Percentiles rank a stretch among this genome's conserved stretches.
Evolutionary conservation across 139 green algal genomes (phyloP).

Genomic region (Protoeuglena noctilucae): DNA sequence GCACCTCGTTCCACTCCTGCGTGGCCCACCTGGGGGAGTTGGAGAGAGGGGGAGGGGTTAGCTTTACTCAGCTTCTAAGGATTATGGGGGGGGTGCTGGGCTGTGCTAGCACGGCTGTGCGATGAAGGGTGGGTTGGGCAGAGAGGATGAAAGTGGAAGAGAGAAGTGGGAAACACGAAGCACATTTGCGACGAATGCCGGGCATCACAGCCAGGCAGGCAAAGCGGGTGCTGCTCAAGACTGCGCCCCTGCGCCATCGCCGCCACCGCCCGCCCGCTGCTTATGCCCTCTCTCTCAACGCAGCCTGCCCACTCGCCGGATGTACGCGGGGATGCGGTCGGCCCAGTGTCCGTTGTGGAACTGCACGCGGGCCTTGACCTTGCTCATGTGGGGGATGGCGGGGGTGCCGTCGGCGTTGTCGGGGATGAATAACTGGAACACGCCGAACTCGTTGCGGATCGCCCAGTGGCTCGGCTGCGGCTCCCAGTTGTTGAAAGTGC

Average conservation of each 20-base stretch:
- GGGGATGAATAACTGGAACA: slow-evolving; percentile 71
- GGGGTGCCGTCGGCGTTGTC: slow-evolving; percentile 52
- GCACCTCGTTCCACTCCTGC: slow-evolving; percentile 79
- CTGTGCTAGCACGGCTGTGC: too few species aligned
- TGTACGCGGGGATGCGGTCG: slow-evolving; percentile 84
- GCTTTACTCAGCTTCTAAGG: too few species aligned
- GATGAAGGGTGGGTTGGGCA: too few species aligned
- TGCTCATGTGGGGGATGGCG: slow-evolving; percentile 52
- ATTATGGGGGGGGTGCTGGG: too few species aligned
- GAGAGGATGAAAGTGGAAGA: too few species aligned
- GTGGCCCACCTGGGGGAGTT: slow-evolving; percentile 89
- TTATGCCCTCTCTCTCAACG: background rate
- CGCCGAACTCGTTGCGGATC: slow-evolving; percentile 68
- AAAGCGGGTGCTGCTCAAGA: too few species aligned
- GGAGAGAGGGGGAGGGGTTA: too few species aligned
- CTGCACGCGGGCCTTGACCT: slow-evolving; percentile 71
- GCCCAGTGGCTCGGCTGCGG: slow-evolving; percentile 64
- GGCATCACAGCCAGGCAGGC: too few species aligned
- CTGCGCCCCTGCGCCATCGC: slow-evolving; percentile 2
- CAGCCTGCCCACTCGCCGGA: slow-evolving; percentile 26
- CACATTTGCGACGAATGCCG: too few species aligned
- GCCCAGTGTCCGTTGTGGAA: slow-evolving; percentile 53
- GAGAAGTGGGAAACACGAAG: too few species aligned
- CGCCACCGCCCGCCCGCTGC: background rate
- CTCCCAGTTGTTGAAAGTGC: slow-evolving; percentile 90